These are phyloP conservation scores for Vaccinium corymbosum DNA, from an alignment of 148 eudicot genomes.

Conservation along the genomic window DNA sequence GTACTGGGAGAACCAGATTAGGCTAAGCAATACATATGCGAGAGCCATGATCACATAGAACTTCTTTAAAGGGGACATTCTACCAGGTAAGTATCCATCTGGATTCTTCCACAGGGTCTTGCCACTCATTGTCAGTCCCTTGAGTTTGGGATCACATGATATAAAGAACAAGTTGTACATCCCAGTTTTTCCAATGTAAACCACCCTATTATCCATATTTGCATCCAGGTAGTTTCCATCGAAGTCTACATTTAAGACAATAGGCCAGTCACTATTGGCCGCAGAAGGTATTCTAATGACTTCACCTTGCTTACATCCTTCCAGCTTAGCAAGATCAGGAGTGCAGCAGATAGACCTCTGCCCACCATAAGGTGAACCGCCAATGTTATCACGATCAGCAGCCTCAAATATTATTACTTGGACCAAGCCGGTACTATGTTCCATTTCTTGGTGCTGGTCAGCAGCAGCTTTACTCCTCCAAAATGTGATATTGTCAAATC, in stretches of 20 bases:
- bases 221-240: conserved; percentile 51
- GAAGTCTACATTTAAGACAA: conserved; percentile 62
- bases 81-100: conserved; percentile 91
- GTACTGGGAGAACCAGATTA: conserved; percentile 77
- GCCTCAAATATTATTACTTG: conserved; percentile 89
- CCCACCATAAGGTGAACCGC: conserved; percentile 97
- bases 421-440: conserved; percentile 67
- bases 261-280: conserved; percentile 68
- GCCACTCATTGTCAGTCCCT: conserved; percentile 69
- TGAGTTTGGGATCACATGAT: conserved; percentile 80
- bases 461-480: conserved; percentile 79
- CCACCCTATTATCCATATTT: conserved; percentile 53
- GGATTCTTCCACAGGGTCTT: conserved; percentile 93
- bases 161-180: conserved; percentile 96
- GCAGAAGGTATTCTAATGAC: conserved; percentile 73
- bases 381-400: conserved; percentile 94
- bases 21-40: conserved; percentile 64
- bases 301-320: conserved; percentile 94
- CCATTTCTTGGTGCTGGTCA: conserved; percentile 44
- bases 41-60: conserved; percentile 75
- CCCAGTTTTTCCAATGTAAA: conserved; percentile 71
- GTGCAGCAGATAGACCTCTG: conserved; percentile 97
- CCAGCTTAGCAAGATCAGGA: conserved; percentile 94
- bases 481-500: conserved; percentile 90
- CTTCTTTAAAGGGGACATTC: conserved; percentile 91